phyloP scores from a whole-genome alignment of 176 grass and related monocot species.

The Oryza nivara region DNA sequence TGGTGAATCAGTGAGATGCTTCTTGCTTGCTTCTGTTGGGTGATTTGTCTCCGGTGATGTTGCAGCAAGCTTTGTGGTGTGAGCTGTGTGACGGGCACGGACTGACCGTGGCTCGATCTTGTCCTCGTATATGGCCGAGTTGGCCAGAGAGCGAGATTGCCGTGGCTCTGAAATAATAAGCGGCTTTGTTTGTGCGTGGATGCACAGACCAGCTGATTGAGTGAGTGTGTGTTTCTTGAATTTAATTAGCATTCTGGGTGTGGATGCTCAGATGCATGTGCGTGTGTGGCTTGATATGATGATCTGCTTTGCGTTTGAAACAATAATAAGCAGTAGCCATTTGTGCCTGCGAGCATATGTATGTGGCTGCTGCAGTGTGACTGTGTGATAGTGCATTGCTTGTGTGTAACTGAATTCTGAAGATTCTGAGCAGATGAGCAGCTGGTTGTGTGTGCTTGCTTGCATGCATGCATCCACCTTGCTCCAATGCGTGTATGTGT shows the following conservation, averaged over 20 bases:
- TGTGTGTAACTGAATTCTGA: too few relatives aligned
- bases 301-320: not conserved
- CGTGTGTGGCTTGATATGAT: not conserved
- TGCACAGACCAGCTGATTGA: not conserved
- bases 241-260: not conserved
- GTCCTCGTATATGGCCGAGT: not conserved
- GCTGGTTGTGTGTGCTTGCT: too few relatives aligned
- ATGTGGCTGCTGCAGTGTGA: not conserved
- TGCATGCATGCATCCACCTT: too few relatives aligned
- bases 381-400: too few relatives aligned
- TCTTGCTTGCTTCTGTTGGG: not conserved
- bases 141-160: not conserved
- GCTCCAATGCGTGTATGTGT: too few relatives aligned
- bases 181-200: not conserved
- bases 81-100: not conserved
- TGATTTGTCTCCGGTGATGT: too few relatives aligned
- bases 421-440: too few relatives aligned
- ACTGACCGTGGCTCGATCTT: not conserved
- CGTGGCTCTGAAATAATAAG: constrained; percentile 19
- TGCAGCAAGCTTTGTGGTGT: not conserved
- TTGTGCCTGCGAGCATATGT: not conserved
- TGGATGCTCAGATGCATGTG: not conserved
- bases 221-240: not conserved
- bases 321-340: not conserved
- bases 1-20: not conserved